A percentile compares a stretch with the other conserved stretches of the same genome.
phyloP scores from a whole-genome alignment of 2,329 filamentous ascomycete species.

The Verticillium isaacii region DNA sequence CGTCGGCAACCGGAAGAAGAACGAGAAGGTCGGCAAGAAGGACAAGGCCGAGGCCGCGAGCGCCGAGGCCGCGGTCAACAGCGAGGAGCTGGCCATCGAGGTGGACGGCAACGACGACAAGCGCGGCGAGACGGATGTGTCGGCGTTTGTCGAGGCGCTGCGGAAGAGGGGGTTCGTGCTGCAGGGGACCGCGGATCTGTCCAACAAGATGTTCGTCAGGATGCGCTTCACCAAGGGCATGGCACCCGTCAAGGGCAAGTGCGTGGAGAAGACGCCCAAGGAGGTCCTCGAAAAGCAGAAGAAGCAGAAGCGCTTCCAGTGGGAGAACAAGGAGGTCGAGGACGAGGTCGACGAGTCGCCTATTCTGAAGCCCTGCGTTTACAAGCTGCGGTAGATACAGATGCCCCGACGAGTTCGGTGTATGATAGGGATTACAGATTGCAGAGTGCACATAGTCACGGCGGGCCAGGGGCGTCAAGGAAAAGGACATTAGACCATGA shows the following conservation, averaged over 20 bases:
- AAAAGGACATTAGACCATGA: background rate
- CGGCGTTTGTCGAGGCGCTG: constrained; percentile 80
- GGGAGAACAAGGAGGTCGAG: constrained; percentile 42
- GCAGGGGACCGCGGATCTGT: constrained; percentile 65
- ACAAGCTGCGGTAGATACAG: constrained; percentile 71
- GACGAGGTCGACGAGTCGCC: constrained; percentile 58
- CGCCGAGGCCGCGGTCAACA: constrained; percentile 64
- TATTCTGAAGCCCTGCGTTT: constrained; percentile 89
- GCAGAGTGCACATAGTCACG: background rate
- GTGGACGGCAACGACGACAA: constrained; percentile 63
- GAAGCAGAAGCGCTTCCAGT: constrained; percentile 53
- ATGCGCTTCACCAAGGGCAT: constrained; percentile 92
- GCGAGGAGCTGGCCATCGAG: constrained; percentile 60
- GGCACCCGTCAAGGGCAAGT: constrained; percentile 70
- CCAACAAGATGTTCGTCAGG: constrained; percentile 97
- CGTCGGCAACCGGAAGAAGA: constrained; percentile 64
- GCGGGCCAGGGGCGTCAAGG: background rate
- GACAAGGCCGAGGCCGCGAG: constrained; percentile 56
- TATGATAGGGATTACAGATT: background rate
- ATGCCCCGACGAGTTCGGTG: background rate
- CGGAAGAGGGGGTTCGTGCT: constrained; percentile 79
- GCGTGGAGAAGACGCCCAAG: constrained; percentile 49
- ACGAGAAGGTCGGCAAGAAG: constrained; percentile 38
- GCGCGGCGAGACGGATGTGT: constrained; percentile 76
- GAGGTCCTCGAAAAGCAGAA: constrained; percentile 49